Percentiles rank a stretch among this genome's conserved stretches.
Conservation (phyloP, 495 filamentous ascomycete species). For the Xylaria palmicola region DNA sequence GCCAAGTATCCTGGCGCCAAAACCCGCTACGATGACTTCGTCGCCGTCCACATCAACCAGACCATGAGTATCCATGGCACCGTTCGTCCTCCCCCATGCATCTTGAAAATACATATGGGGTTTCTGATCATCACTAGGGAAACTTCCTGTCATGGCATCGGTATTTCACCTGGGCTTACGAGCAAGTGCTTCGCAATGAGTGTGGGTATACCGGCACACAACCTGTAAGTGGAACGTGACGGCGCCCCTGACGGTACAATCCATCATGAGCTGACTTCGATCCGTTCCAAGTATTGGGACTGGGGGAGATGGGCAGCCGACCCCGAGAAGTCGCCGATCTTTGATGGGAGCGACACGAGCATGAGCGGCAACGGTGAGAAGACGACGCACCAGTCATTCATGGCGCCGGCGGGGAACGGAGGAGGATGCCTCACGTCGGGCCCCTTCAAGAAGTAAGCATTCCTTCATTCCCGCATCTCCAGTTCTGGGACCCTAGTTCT, state of each 20-base stretch:
- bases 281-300: slow-evolving; percentile 55
- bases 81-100: slow-evolving; percentile 21
- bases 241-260: background rate
- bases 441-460: slow-evolving; percentile 50
- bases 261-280: background rate
- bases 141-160: slow-evolving; percentile 72
- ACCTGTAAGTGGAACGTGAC: slow-evolving; percentile 21
- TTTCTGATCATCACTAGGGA: slow-evolving; percentile 36
- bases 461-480: background rate
- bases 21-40: slow-evolving; percentile 64
- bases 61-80: slow-evolving; percentile 61
- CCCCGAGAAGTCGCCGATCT: slow-evolving; percentile 52
- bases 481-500: background rate
- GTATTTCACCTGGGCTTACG: slow-evolving; percentile 63
- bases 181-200: slow-evolving; percentile 62
- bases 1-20: slow-evolving; percentile 36
- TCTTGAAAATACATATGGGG: too few species aligned
- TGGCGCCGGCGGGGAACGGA: slow-evolving; percentile 53
- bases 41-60: slow-evolving; percentile 65
- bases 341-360: slow-evolving; percentile 54
- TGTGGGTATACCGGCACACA: slow-evolving; percentile 63
- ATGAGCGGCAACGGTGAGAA: slow-evolving; percentile 58
- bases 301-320: slow-evolving; percentile 55
- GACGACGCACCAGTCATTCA: slow-evolving; percentile 32
- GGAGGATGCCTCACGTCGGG: slow-evolving; percentile 67